phyloP scores from a whole-genome alignment of 805 yeast species.

The Kodamaea kaohsiungensis region DNA sequence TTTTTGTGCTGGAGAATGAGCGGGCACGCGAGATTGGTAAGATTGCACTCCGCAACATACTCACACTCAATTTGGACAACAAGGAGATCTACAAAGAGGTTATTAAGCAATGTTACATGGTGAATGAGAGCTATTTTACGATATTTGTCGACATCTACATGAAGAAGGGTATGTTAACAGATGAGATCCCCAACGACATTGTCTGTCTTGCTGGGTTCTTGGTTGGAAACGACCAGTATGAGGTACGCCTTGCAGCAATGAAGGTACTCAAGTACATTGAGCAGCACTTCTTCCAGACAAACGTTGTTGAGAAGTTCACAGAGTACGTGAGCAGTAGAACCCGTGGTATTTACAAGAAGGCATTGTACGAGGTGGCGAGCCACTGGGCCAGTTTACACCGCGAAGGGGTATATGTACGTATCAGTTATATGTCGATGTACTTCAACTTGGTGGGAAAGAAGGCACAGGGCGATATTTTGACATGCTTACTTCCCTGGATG shows the following conservation, averaged over 20 bases:
- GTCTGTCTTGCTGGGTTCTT: slow-evolving; percentile 77
- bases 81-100: slow-evolving; percentile 57
- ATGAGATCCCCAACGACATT: slow-evolving; percentile 53
- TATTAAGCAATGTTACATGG: slow-evolving; percentile 63
- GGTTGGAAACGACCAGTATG: slow-evolving; percentile 69
- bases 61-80: slow-evolving; percentile 59
- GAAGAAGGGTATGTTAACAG: slow-evolving; percentile 31
- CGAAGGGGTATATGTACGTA: slow-evolving; percentile 58
- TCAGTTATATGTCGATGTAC: slow-evolving; percentile 71
- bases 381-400: slow-evolving; percentile 59
- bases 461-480: slow-evolving; percentile 72
- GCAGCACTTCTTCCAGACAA: slow-evolving; percentile 41
- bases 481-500: slow-evolving; percentile 90
- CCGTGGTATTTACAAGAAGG: slow-evolving; percentile 82
- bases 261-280: slow-evolving; percentile 70
- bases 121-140: slow-evolving; percentile 64
- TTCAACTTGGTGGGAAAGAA: slow-evolving; percentile 54
- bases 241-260: slow-evolving; percentile 72
- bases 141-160: slow-evolving; percentile 67
- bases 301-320: slow-evolving; percentile 53
- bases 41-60: slow-evolving; percentile 66
- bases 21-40: slow-evolving; percentile 63
- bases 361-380: slow-evolving; percentile 75
- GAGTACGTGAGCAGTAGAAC: slow-evolving; percentile 76
- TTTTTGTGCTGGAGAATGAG: slow-evolving; percentile 61